phyloP scores from a whole-genome alignment of 2,329 filamentous ascomycete species.

The Zelopaecilomyces penicillatus region DNA sequence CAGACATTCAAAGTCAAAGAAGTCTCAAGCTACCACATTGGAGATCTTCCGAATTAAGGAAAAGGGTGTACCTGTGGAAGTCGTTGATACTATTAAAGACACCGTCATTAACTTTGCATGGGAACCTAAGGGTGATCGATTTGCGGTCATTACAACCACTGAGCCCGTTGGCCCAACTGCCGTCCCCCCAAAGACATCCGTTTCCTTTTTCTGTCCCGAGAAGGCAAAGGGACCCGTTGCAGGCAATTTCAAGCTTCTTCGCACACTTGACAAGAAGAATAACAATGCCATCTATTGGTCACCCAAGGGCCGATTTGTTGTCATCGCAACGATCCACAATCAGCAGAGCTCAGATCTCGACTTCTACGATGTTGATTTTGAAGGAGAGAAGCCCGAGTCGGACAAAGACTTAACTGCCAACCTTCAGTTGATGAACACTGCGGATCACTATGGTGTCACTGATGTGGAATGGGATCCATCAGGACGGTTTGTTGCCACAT shows the following conservation, averaged over 20 bases:
- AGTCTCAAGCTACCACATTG: constrained; percentile 90
- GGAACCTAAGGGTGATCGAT: constrained; percentile 96
- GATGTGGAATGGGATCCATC: constrained; percentile 98
- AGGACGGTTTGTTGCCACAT: constrained; percentile 86
- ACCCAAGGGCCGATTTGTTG: constrained; percentile 86
- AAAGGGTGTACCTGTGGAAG: constrained; percentile 96
- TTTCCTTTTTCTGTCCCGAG: constrained; percentile 94
- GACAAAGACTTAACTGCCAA: constrained; percentile 95
- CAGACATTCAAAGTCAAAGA: constrained; percentile 97
- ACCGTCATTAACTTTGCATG: constrained; percentile 99
- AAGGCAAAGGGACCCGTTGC: constrained; percentile 74
- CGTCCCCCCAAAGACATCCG: constrained; percentile 85
- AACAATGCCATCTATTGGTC: constrained; percentile 99
- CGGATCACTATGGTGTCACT: constrained; percentile 94
- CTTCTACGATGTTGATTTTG: constrained; percentile 96
- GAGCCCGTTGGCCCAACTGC: constrained; percentile 72
- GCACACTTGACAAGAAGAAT: constrained; percentile 97
- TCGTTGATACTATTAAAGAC: constrained; percentile 95
- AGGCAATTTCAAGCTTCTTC: constrained; percentile 94
- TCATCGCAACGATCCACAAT: constrained; percentile 87
- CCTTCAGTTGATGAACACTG: constrained; percentile 86
- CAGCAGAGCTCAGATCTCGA: constrained; percentile 92
- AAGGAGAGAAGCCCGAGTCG: constrained; percentile 87
- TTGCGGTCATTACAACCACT: constrained; percentile 91
- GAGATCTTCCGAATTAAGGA: constrained; percentile 97